phyloP scores from a whole-genome alignment of 305 asterid genomes.

The Rubia peregrina region DNA sequence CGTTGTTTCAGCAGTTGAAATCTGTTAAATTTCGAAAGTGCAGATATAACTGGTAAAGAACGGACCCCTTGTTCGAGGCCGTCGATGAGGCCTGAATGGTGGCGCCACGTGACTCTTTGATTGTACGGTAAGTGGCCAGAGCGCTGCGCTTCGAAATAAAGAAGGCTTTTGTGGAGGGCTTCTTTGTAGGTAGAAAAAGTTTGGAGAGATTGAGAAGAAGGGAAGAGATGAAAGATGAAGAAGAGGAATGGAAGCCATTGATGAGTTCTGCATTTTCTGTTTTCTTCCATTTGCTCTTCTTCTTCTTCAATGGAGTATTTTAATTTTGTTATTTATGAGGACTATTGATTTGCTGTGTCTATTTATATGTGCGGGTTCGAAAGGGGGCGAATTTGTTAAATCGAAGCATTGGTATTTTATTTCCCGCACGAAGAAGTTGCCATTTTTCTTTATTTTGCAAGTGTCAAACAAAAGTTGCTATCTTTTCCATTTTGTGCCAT shows the following conservation, averaged over 20 bases:
- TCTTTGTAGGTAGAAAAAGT: conserved; percentile 17
- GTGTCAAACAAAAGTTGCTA: background rate
- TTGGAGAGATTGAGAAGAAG: conserved; percentile 28
- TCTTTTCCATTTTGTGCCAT: background rate
- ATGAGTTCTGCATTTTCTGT: conserved; percentile 3
- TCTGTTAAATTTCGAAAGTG: too few relatives aligned
- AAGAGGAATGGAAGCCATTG: background rate
- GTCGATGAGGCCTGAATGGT: conserved; percentile 93
- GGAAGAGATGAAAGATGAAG: conserved; percentile 28
- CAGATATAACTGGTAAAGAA: background rate
- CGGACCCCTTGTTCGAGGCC: conserved; percentile 88
- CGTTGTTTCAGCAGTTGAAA: background rate
- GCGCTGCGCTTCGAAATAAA: conserved; percentile 87
- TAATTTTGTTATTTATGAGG: background rate
- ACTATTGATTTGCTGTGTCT: background rate
- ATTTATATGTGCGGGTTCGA: background rate
- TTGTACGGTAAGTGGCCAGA: conserved; percentile 89
- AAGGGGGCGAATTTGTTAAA: background rate
- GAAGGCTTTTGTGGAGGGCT: conserved; percentile 22
- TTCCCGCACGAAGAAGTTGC: background rate
- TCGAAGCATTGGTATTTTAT: background rate
- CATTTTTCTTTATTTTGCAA: background rate
- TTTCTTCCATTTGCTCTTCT: conserved; percentile 6
- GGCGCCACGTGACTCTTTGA: conserved; percentile 79
- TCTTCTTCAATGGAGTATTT: too few relatives aligned